These are phyloP conservation scores for Melastoma candidum DNA, from an alignment of 441 rosid species.

Conservation along the genomic window DNA sequence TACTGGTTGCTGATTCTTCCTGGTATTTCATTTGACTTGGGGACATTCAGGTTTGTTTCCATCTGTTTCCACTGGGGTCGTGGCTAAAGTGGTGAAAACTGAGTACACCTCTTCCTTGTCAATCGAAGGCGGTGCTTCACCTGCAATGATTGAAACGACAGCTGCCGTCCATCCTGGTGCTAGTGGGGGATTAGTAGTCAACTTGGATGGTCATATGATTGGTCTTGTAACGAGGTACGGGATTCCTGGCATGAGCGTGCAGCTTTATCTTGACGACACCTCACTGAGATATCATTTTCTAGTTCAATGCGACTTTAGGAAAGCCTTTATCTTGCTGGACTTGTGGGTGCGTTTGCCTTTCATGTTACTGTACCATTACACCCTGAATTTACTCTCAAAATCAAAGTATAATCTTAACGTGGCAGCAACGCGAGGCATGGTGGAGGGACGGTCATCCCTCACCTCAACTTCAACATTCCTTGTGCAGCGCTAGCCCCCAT, in stretches of 20 bases:
- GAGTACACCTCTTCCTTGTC: slow-evolving; percentile 27
- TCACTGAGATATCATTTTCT: no score
- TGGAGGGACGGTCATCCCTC: slow-evolving; percentile 77
- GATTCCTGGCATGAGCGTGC: not conserved
- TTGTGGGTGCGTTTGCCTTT: no score
- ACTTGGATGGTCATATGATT: slow-evolving; percentile 72
- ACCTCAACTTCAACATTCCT: slow-evolving; percentile 94
- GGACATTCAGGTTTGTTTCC: slow-evolving; percentile 50
- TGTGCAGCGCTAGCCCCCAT: slow-evolving; percentile 68
- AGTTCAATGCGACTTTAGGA: no score
- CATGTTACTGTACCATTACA: no score
- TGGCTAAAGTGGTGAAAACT: slow-evolving; percentile 71
- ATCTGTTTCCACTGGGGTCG: slow-evolving; percentile 76
- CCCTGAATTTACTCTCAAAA: not conserved
- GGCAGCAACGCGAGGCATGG: slow-evolving; percentile 90
- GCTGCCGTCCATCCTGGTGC: slow-evolving; percentile 96
- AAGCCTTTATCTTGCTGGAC: no score
- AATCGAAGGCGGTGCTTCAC: slow-evolving; percentile 22
- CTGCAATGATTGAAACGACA: slow-evolving; percentile 94
- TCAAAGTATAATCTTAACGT: not conserved
- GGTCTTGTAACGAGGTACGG: slow-evolving; percentile 89
- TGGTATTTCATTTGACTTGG: not conserved
- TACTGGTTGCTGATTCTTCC: not conserved
- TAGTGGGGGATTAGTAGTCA: slow-evolving; percentile 90
- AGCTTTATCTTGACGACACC: no score